phyloP scores from a whole-genome alignment of 106 monocot species.

The Phalaenopsis equestris region DNA sequence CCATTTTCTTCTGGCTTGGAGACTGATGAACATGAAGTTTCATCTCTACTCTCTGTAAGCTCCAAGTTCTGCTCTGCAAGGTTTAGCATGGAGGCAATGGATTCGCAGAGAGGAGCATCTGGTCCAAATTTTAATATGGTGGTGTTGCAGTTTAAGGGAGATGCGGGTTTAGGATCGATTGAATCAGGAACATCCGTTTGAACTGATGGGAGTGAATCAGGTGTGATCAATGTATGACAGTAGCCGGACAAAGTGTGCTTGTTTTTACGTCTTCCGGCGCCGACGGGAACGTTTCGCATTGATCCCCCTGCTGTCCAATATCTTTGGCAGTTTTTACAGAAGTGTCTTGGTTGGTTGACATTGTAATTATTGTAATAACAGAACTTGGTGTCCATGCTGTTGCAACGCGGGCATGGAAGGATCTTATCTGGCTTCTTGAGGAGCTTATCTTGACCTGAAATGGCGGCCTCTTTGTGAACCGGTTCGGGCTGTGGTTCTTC shows the following conservation, averaged over 20 bases:
- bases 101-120: conserved; percentile 21
- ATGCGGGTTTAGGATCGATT: neutral
- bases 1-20: conserved; percentile 16
- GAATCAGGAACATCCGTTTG: neutral
- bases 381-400: conserved; percentile 57
- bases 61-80: conserved; percentile 7
- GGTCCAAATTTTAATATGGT: conserved; percentile 9
- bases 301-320: conserved; percentile 70
- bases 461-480: conserved; percentile 8
- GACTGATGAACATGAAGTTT: conserved; percentile 14
- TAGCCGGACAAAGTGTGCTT: conserved; percentile 20
- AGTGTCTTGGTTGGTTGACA: conserved; percentile 54
- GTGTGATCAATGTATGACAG: conserved; percentile 1
- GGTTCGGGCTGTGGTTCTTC: conserved; percentile 6
- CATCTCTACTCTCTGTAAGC: conserved; percentile 16
- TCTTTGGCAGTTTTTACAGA: conserved; percentile 57
- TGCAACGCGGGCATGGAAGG: conserved; percentile 57
- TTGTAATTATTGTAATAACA: conserved; percentile 74
- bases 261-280: conserved; percentile 46
- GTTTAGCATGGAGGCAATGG: conserved; percentile 16
- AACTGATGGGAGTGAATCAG: conserved; percentile 3
- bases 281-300: conserved; percentile 62
- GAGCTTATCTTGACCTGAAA: conserved; percentile 21
- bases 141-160: neutral
- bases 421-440: conserved; percentile 53